These are phyloP conservation scores for Parastagonospora nodorum DNA, from an alignment of 2,329 filamentous ascomycete species.

Conservation along the genomic window DNA sequence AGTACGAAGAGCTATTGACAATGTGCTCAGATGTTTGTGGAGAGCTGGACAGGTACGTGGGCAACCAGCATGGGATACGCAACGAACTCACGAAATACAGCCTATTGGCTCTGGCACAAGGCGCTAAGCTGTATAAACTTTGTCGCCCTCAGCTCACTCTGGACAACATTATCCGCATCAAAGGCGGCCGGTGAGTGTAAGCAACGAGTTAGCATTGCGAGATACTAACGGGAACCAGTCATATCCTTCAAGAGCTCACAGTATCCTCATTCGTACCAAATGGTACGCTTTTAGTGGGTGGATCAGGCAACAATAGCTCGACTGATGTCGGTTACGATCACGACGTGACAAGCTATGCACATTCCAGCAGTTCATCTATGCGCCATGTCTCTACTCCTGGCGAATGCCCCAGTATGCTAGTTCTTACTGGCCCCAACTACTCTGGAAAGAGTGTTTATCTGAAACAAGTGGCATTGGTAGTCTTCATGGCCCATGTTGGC, in stretches of 20 bases:
- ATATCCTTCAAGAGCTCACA: slow-evolving; percentile 84
- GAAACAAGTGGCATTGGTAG: slow-evolving; percentile 88
- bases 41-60: slow-evolving; percentile 71
- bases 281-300: slow-evolving; percentile 71
- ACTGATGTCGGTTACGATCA: neutral
- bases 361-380: slow-evolving; percentile 9
- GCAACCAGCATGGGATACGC: too few relatives aligned
- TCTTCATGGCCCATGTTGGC: slow-evolving; percentile 90
- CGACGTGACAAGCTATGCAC: neutral
- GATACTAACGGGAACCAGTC: slow-evolving; percentile 50
- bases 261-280: slow-evolving; percentile 84
- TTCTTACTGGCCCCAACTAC: slow-evolving; percentile 93
- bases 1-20: slow-evolving; percentile 69
- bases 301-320: slow-evolving; percentile 40
- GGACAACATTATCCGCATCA: slow-evolving; percentile 73
- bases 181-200: slow-evolving; percentile 67
- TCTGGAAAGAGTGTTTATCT: slow-evolving; percentile 96
- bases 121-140: slow-evolving; percentile 76
- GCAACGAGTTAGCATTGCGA: neutral
- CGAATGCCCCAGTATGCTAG: slow-evolving; percentile 67
- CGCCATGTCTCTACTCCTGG: slow-evolving; percentile 7
- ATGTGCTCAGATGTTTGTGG: slow-evolving; percentile 79
- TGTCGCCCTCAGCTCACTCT: slow-evolving; percentile 70
- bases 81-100: slow-evolving; percentile 48
- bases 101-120: slow-evolving; percentile 77